phyloP scores from a whole-genome alignment of 1,284 basidiomycete species.

The Stygiomarasmius scandens region DNA sequence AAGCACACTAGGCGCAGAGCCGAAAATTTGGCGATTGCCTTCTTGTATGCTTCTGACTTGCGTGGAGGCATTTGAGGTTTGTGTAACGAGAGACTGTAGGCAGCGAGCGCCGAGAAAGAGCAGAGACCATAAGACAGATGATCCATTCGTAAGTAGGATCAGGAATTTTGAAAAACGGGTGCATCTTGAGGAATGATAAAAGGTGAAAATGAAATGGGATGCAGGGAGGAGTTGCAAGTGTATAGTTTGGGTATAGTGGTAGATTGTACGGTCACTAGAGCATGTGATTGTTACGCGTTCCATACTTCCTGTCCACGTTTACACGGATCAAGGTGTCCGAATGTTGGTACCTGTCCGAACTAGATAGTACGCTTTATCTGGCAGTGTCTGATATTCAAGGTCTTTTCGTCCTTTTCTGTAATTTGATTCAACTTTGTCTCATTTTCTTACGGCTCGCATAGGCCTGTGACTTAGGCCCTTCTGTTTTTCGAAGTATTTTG shows the following conservation, averaged over 20 bases:
- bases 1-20: no score
- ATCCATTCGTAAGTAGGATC: background rate
- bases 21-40: no score
- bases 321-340: background rate
- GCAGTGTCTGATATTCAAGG: background rate
- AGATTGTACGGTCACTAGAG: background rate
- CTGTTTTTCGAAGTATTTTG: no score
- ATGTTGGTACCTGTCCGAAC: no score
- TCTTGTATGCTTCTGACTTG: no score
- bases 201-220: background rate
- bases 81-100: background rate
- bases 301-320: background rate
- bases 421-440: background rate
- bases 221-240: background rate
- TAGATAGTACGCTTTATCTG: background rate
- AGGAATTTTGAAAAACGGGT: background rate
- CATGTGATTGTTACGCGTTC: background rate
- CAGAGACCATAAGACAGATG: background rate
- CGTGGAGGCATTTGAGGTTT: no score
- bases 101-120: background rate
- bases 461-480: no score
- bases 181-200: background rate
- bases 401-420: background rate
- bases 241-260: background rate
- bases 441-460: background rate